phyloP scores from a whole-genome alignment of 768 basidiomycete species.

The Mycena maculata region DNA sequence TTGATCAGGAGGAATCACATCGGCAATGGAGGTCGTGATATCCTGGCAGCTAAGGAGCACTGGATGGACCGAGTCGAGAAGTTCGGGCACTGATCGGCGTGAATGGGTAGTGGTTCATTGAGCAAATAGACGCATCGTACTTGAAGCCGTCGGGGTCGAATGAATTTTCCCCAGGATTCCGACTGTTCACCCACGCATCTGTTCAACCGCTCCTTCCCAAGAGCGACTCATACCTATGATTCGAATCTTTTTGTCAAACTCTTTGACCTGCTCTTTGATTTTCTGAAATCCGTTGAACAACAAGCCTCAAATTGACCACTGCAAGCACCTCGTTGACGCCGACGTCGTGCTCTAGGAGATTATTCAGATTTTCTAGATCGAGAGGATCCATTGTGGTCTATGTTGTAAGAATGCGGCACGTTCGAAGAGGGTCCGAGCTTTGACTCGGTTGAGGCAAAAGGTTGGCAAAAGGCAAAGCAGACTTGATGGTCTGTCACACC shows the following conservation, averaged over 20 bases:
- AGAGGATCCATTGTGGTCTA: conserved; percentile 62
- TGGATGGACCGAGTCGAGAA: conserved; percentile 69
- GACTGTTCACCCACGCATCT: conserved; percentile 37
- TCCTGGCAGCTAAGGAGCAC: conserved; percentile 66
- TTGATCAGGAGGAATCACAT: conserved; percentile 73
- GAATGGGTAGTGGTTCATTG: conserved; percentile 22
- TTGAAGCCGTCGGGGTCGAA: conserved; percentile 69
- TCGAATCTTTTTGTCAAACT: conserved; percentile 81
- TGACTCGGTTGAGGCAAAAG: too few species aligned
- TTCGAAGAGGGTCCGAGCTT: too few species aligned
- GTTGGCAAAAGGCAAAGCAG: too few species aligned
- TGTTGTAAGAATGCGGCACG: not conserved
- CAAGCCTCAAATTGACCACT: conserved; percentile 8
- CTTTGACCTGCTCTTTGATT: conserved; percentile 81
- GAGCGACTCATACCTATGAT: conserved; percentile 52
- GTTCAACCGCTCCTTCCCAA: not conserved
- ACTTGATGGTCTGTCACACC: not conserved
- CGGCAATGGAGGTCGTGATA: conserved; percentile 62
- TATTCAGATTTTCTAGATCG: conserved; percentile 68
- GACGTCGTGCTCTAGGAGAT: conserved; percentile 70
- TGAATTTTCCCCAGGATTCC: conserved; percentile 85
- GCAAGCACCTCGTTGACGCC: conserved; percentile 71
- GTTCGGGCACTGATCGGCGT: conserved; percentile 61
- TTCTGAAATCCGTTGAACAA: conserved; percentile 58
- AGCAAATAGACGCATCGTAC: conserved; percentile 54